phyloP scores from a whole-genome alignment of 352 stramenopile genomes.

The Lagenidium sp. region DNA sequence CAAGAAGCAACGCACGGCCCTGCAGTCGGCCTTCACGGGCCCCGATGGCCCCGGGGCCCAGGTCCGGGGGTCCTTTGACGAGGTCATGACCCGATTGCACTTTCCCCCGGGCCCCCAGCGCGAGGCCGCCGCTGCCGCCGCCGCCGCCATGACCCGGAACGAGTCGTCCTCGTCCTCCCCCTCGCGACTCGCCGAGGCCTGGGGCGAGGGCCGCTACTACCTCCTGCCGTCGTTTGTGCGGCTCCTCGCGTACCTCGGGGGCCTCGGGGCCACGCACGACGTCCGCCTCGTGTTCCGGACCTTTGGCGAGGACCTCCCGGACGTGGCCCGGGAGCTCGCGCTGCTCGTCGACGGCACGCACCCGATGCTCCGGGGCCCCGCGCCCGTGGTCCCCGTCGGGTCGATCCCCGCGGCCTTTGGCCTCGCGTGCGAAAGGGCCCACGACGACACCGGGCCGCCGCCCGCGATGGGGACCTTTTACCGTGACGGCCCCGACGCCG shows the following conservation, averaged over 20 bases:
- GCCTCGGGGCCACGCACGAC: slow-evolving; percentile 17
- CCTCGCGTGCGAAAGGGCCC: too few species aligned
- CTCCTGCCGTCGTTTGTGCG: slow-evolving; percentile 73
- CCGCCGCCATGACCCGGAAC: background rate
- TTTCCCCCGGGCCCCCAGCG: slow-evolving; percentile 40
- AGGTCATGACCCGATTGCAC: slow-evolving; percentile 71
- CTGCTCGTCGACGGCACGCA: slow-evolving; percentile 55
- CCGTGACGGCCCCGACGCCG: slow-evolving; percentile 43
- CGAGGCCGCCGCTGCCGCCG: slow-evolving; percentile 26
- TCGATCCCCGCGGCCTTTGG: slow-evolving; percentile 39
- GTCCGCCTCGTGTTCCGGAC: slow-evolving; percentile 72
- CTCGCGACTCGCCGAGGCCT: slow-evolving; percentile 59
- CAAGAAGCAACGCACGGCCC: slow-evolving; percentile 69
- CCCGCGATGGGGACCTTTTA: slow-evolving; percentile 57
- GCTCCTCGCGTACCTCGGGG: slow-evolving; percentile 46
- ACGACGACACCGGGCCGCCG: slow-evolving; percentile 20
- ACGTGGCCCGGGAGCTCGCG: slow-evolving; percentile 67
- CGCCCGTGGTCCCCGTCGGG: too few species aligned
- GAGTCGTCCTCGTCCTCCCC: slow-evolving; percentile 20
- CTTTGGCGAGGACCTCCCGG: slow-evolving; percentile 70
- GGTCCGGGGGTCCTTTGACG: slow-evolving; percentile 39
- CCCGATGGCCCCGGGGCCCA: slow-evolving; percentile 26
- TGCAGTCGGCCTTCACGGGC: slow-evolving; percentile 73
- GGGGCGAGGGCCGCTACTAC: slow-evolving; percentile 67
- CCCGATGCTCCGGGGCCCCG: slow-evolving; percentile 23